Percentiles rank a stretch among this genome's conserved stretches.
Conservation (phyloP, 139 green algal genomes). For the Diplosphaera chodatii region DNA sequence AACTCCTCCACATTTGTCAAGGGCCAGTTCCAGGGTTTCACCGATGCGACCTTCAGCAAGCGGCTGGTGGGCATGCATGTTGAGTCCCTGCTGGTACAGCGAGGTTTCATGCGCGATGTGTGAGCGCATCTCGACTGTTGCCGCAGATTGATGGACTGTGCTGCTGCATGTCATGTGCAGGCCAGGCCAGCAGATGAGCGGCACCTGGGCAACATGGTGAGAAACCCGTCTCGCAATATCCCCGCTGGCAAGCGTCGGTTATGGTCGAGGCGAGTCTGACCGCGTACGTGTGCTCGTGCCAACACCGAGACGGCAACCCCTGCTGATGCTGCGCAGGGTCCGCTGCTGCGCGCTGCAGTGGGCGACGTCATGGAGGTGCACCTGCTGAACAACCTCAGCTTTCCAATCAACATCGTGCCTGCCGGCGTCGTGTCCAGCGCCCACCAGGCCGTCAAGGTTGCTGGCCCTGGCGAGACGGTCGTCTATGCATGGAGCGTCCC, state of each 20-base stretch:
- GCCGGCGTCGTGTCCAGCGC: constrained; percentile 4
- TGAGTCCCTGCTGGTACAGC: no score
- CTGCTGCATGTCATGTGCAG: background rate
- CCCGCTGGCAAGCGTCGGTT: no score
- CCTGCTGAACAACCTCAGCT: constrained; percentile 29
- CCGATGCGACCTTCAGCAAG: constrained; percentile 53
- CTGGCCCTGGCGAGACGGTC: background rate
- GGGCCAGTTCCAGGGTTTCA: constrained; percentile 61
- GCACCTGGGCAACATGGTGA: constrained; percentile 61
- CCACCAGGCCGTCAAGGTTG: background rate
- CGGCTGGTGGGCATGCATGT: constrained; percentile 6
- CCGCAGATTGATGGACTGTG: no score
- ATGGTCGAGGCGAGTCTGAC: no score
- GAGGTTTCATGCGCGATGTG: no score
- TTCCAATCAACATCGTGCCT: constrained; percentile 20
- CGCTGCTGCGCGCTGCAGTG: constrained; percentile 33
- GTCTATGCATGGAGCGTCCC: constrained; percentile 19
- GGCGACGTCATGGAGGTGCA: constrained; percentile 28
- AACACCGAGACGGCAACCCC: no score
- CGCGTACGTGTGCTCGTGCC: no score
- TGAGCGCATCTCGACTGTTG: no score
- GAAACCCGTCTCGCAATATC: no score
- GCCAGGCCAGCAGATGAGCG: constrained; percentile 15
- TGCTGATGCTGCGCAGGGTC: no score
- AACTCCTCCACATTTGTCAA: constrained; percentile 48